Base-by-base conservation (phyloP, 176 grass and related monocot species). In the Oryza meyeriana region DNA sequence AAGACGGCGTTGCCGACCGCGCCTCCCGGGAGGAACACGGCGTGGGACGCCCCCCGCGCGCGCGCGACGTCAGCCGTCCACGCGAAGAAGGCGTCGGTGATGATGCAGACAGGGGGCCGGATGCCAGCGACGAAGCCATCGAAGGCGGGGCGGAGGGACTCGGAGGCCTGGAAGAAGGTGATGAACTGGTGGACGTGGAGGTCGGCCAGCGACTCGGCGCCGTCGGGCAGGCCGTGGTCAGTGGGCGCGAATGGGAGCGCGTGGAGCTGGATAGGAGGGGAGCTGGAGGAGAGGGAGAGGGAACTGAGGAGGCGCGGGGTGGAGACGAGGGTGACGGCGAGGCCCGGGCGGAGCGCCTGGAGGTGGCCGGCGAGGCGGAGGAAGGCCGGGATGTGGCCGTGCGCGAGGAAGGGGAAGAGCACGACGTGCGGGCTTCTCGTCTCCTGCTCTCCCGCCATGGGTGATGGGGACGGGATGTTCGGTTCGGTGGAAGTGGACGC, bases 131-230 rank as follows among this genome's bases (percentile, higher is more conserved):
- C 1, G 83, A 89, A 90, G 0, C 70, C 48, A 7, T 93, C 80
- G 33, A 97, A 97, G 39, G 85, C 71, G 2, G 88, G 91, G 32
- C 25, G 90, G 10, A 93, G 83, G 10, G 88, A 93, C 77, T 83
- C 83, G 26, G 79, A 85, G 5, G 90, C 94, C 17, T 35, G 40
- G 61, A 93, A 89, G 78, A 89, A 85, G 32, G 61, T 3, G 47
- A 88, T 81, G 81, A 93, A 84, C 73, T 88, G 90, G 80, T 84
- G 79, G 14, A 81, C 17, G 29, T 83, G 79, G 88, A 95, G 72
- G 74, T 83, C 83, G 24, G 45, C 65, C n/a, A 80, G 76, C 66
- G 76, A 87, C 16, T 93, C 68, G 4, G 80, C 67, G 63, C 64
- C 83, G 1, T 83, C 33, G 6, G 85, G 88, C 28, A 97, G 86